Percentiles rank a stretch among this genome's conserved stretches.
These are phyloP conservation scores for Chaetoceros tenuissimus DNA, from an alignment of 108 stramenopile species.

Conservation along the genomic window DNA sequence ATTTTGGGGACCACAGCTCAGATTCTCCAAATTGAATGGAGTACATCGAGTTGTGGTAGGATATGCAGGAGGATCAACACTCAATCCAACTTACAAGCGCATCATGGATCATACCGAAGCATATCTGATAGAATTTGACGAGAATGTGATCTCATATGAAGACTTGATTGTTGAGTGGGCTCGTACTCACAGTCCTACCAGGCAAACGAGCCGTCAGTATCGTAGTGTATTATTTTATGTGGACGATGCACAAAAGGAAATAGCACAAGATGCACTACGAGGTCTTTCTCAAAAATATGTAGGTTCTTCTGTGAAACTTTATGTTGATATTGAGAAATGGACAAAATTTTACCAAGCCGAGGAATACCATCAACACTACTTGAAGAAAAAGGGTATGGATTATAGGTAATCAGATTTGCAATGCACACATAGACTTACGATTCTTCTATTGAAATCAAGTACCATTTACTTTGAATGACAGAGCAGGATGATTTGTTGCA, in stretches of 20 bases:
- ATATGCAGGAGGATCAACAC: constrained; percentile 50
- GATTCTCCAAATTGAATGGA: constrained; percentile 20
- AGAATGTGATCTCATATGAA: constrained; percentile 39
- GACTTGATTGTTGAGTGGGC: constrained; percentile 43
- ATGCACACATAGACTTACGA: too few species aligned
- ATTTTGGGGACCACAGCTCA: constrained; percentile 67
- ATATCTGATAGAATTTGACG: constrained; percentile 56
- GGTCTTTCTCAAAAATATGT: constrained; percentile 18
- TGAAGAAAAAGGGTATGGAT: constrained; percentile 37
- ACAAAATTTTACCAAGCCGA: constrained; percentile 49
- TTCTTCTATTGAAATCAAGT: too few species aligned
- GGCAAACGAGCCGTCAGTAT: constrained; percentile 39
- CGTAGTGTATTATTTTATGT: constrained; percentile 44
- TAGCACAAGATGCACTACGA: constrained; percentile 25
- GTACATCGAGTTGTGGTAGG: constrained; percentile 27
- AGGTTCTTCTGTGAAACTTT: constrained; percentile 14
- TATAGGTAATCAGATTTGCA: too few species aligned
- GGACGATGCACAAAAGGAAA: constrained; percentile 31
- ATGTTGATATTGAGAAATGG: constrained; percentile 46
- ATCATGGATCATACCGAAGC: constrained; percentile 73
- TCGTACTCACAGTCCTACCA: constrained; percentile 26
- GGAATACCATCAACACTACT: constrained; percentile 67
- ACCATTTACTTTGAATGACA: too few species aligned
- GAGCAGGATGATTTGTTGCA: too few species aligned
- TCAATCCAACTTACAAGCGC: constrained; percentile 53